phyloP scores from a whole-genome alignment of 2,329 filamentous ascomycete genomes.

The Pestalotiopsis sp. region DNA sequence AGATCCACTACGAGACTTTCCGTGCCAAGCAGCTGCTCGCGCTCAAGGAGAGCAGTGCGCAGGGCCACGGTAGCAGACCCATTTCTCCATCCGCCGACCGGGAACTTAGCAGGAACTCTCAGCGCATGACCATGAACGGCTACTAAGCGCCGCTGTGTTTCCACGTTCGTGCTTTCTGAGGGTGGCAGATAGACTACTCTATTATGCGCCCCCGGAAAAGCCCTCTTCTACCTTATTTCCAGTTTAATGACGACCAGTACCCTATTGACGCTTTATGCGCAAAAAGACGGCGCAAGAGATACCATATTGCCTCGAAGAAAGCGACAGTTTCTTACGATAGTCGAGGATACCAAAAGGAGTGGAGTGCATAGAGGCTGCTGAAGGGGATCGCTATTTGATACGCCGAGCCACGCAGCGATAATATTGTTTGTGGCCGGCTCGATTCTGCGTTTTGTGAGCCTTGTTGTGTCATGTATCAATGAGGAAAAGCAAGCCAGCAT shows the following conservation, averaged over 20 bases:
- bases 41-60: conserved; percentile 95
- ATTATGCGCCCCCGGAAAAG: conserved; percentile 12
- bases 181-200: conserved; percentile 22
- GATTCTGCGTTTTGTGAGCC: conserved; percentile 25
- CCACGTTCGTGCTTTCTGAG: conserved; percentile 26
- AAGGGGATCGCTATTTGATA: conserved; percentile 8
- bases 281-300: conserved; percentile 18
- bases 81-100: conserved; percentile 95
- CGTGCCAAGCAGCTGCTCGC: conserved; percentile 97
- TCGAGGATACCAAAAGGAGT: conserved; percentile 26
- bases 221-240: conserved; percentile 11
- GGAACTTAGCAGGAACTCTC: conserved; percentile 94
- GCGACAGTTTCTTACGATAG: conserved; percentile 1
- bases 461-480: conserved; percentile 39
- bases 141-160: conserved; percentile 64
- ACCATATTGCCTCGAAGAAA: conserved; percentile 14
- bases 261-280: conserved; percentile 18
- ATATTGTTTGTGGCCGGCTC: conserved; percentile 17
- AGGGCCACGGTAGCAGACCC: conserved; percentile 80
- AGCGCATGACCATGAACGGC: conserved; percentile 98
- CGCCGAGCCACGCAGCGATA: conserved; percentile 8
- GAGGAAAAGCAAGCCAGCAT: conserved; percentile 38
- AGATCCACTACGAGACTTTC: conserved; percentile 99
- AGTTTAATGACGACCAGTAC: conserved; percentile 25
- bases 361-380: conserved; percentile 23